phyloP scores from a whole-genome alignment of 192 early-diverging fungal genomes.

The Diversispora eburnea region DNA sequence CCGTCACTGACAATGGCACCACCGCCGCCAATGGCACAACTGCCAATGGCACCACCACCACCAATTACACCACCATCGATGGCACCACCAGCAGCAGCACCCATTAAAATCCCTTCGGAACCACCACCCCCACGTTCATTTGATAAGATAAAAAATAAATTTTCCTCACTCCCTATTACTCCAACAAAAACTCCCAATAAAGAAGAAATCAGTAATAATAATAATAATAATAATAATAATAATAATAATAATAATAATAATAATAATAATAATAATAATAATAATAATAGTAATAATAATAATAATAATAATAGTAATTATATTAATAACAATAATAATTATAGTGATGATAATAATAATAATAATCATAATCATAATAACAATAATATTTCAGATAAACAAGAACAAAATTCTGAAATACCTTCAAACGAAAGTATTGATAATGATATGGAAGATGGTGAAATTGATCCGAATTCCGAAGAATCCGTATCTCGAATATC shows the following conservation, averaged over 20 bases:
- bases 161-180: not conserved
- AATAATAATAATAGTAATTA: too few relatives aligned
- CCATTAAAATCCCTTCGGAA: too few relatives aligned
- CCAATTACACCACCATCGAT: conserved; percentile 3
- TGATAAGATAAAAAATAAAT: not conserved
- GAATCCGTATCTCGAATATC: not conserved
- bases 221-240: too few relatives aligned
- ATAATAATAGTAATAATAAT: too few relatives aligned
- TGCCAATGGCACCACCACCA: too few relatives aligned
- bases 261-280: too few relatives aligned
- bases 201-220: not conserved
- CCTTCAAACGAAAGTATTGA: not conserved
- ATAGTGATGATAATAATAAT: too few relatives aligned
- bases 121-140: not conserved
- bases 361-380: too few relatives aligned
- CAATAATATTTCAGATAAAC: not conserved
- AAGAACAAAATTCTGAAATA: not conserved
- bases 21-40: too few relatives aligned
- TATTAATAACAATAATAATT: too few relatives aligned
- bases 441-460: conserved; percentile 12
- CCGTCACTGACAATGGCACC: not conserved
- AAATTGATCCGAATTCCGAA: conserved; percentile 8
- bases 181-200: not conserved
- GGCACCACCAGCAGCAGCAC: not conserved
- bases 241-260: too few relatives aligned